Base-by-base conservation (phyloP, 306 rosid species). In the Medicago lupulina region DNA sequence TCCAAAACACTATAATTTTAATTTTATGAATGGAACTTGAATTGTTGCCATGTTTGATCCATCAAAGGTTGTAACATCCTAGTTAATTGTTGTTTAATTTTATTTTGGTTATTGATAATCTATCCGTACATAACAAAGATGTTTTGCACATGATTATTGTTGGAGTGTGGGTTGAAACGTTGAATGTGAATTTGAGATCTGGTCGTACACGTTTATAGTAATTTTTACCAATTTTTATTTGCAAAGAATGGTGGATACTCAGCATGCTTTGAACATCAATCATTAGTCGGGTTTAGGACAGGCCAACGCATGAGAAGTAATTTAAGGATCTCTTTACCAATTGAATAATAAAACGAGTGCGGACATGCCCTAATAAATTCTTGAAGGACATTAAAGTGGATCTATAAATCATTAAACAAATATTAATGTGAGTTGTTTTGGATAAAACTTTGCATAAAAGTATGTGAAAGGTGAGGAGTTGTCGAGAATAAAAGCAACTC, bases 91-190 rank as follows among this genome's bases (percentile, higher is more conserved):
- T 31, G 51, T 41, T 1, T 43, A 9, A 2, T 10, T 14, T 28
- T n/a, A 13, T 19, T 54, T 41, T 59, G 18, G 39, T 13, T 21
- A 47, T 36, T 19, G 65, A 5, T 46, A 46, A 15, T 21, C 8
- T 39, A 54, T 39, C 58, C 31, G 76, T 14, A 19, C 51, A 18
- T 71, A 28, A 63, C 16, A 50, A n/a, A 77, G 8, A 57, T 70
- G 19, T 60, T 34, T 46, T 51, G 78, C 82, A 64, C 58, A 71
- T 72, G 82, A 55, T 40, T 53, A 19, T 70, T 70, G 76, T 70
- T 49, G 54, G 76, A 14, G 11, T 69, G 44, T 43, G 72, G 36
- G 21, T n/a, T 23, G 28, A 23, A 23, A 23, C 28, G 28, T 23
- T 38, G 72, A 11, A 46, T 68, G 31, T 38, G 19, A 34, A 34